These are phyloP conservation scores for Fusarium annulatum DNA, from an alignment of 2,329 filamentous ascomycete genomes.

Conservation along the genomic window DNA sequence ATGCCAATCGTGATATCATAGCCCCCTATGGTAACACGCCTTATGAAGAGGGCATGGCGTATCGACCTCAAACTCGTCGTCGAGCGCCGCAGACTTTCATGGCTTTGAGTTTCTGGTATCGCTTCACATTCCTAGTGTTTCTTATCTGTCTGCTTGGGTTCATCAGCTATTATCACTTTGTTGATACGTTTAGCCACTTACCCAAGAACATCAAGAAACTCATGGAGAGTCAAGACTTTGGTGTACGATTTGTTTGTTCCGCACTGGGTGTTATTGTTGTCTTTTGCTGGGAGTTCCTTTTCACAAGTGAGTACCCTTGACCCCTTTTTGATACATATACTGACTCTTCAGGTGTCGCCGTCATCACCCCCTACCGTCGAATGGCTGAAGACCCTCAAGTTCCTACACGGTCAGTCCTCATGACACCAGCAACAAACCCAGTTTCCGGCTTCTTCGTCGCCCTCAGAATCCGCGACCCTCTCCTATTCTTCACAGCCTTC, in stretches of 20 bases:
- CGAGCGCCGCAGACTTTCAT: constrained; percentile 49
- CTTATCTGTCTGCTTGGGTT: constrained; percentile 50
- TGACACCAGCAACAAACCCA: constrained; percentile 56
- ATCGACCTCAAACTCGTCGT: constrained; percentile 8
- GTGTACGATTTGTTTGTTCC: constrained; percentile 57
- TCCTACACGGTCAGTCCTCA: constrained; percentile 52
- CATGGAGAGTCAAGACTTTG: constrained; percentile 56
- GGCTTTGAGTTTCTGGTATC: constrained; percentile 50
- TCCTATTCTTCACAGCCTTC: constrained; percentile 54
- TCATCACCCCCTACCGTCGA: constrained; percentile 56
- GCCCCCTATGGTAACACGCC: constrained; percentile 21
- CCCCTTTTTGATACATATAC: fast-evolving
- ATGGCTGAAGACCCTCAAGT: constrained; percentile 50
- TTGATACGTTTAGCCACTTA: constrained; percentile 40
- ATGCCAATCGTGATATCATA: neutral
- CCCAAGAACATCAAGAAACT: constrained; percentile 46
- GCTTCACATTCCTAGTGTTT: constrained; percentile 48
- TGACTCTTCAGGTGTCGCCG: constrained; percentile 50
- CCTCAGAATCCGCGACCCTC: constrained; percentile 48
- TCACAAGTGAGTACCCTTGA: constrained; percentile 47
- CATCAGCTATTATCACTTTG: constrained; percentile 53
- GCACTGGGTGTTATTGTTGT: constrained; percentile 54
- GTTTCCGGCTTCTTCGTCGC: constrained; percentile 54
- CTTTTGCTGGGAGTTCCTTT: constrained; percentile 56
- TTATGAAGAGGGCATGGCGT: constrained; percentile 8